phyloP scores from a whole-genome alignment of 345 rosid genomes.

The Melastoma malabathricum region DNA sequence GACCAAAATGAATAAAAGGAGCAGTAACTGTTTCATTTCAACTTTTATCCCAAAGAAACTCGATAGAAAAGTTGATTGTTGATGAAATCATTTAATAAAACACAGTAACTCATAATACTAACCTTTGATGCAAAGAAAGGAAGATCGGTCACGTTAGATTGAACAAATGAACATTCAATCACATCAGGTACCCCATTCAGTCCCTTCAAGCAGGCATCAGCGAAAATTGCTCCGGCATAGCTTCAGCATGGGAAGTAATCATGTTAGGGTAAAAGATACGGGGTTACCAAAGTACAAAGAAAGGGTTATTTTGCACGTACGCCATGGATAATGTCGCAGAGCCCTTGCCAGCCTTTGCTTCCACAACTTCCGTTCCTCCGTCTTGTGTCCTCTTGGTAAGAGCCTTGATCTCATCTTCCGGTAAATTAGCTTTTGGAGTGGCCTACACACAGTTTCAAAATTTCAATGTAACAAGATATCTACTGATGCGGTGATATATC shows the following conservation, averaged over 20 bases:
- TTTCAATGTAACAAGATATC: too few species aligned
- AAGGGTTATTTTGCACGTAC: constrained; percentile 28
- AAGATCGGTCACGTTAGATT: constrained; percentile 58
- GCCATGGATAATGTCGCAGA: constrained; percentile 89
- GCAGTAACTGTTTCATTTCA: too few species aligned
- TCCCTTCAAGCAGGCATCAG: constrained; percentile 78
- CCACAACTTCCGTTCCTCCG: constrained; percentile 86
- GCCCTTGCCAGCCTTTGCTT: constrained; percentile 92
- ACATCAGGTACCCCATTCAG: constrained; percentile 74
- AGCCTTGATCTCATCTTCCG: constrained; percentile 42
- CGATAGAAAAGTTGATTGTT: too few species aligned
- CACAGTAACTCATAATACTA: constrained; percentile 5
- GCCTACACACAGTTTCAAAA: constrained; percentile 27
- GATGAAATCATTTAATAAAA: too few species aligned
- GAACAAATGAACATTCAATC: constrained; percentile 66
- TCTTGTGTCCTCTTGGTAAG: constrained; percentile 85
- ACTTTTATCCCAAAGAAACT: too few species aligned
- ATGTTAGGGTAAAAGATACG: neutral
- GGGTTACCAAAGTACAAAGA: neutral
- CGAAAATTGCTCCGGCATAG: constrained; percentile 82
- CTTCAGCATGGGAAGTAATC: constrained; percentile 15
- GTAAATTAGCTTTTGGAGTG: constrained; percentile 56
- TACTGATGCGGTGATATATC: too few species aligned
- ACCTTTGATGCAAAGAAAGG: constrained; percentile 83
- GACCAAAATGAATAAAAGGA: too few species aligned